Evolutionary conservation across 2,329 filamentous ascomycete species (phyloP).

Genomic region (Botryotinia calthae): DNA sequence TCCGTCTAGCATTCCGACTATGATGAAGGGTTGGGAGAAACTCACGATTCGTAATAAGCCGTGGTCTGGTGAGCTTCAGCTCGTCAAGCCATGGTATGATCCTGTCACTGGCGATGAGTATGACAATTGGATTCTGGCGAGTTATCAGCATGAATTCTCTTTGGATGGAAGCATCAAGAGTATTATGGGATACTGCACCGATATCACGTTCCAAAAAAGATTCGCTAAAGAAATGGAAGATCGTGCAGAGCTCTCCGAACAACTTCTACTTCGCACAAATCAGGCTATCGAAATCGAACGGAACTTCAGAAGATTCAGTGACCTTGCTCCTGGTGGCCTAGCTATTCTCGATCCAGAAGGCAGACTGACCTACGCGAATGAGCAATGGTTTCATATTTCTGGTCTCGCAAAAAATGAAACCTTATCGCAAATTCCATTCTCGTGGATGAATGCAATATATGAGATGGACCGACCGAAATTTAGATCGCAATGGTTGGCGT

Average conservation of each 20-base stretch:
- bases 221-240: constrained; percentile 80
- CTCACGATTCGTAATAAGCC: constrained; percentile 60
- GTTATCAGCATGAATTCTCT: constrained; percentile 68
- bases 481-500: constrained; percentile 19
- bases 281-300: constrained; percentile 66
- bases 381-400: constrained; percentile 22
- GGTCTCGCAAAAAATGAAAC: constrained; percentile 1
- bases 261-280: constrained; percentile 62
- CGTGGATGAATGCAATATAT: constrained; percentile 14
- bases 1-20: constrained; percentile 56
- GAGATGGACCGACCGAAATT: constrained; percentile 15
- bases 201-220: constrained; percentile 81
- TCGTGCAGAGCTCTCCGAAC: constrained; percentile 65
- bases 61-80: constrained; percentile 68
- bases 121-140: constrained; percentile 74
- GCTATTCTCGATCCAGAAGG: constrained; percentile 23
- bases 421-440: background rate
- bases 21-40: constrained; percentile 59
- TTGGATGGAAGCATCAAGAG: constrained; percentile 62
- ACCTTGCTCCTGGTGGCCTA: constrained; percentile 65
- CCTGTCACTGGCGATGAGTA: constrained; percentile 56
- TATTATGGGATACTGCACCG: constrained; percentile 76
- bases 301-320: constrained; percentile 77
- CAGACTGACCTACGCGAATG: constrained; percentile 20
- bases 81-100: constrained; percentile 58